Evolutionary conservation across 108 stramenopile species (phyloP).

Genomic region (Pseudonitzschia multiseries): DNA sequence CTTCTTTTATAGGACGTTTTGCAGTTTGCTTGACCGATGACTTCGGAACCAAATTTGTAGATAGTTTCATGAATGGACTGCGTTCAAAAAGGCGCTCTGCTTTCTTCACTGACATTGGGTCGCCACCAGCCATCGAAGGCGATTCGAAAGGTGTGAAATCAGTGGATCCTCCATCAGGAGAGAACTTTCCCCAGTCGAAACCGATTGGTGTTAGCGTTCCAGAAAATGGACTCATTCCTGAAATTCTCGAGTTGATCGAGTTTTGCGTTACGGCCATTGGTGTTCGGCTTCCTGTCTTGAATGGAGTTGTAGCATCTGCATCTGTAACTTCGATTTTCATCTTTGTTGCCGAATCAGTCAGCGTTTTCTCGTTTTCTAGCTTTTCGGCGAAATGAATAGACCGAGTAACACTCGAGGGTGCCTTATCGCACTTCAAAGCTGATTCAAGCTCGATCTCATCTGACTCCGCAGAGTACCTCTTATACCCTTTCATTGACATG

Average conservation of each 20-base stretch:
- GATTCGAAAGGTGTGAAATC: conserved; percentile 36
- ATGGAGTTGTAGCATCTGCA: conserved; percentile 7
- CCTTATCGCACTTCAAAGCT: background rate
- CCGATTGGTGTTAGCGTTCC: conserved; percentile 35
- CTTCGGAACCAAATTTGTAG: conserved; percentile 24
- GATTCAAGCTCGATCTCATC: conserved; percentile 10
- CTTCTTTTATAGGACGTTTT: background rate
- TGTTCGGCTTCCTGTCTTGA: conserved; percentile 27
- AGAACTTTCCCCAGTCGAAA: conserved; percentile 36
- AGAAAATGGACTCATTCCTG: conserved; percentile 35
- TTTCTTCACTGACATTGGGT: conserved; percentile 12
- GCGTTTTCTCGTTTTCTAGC: conserved; percentile 2
- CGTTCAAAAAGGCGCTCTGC: background rate
- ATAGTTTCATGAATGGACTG: conserved; percentile 18
- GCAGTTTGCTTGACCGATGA: conserved; percentile 1
- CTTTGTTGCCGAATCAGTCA: conserved; percentile 18
- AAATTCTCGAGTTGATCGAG: conserved; percentile 21
- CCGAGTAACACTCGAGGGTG: conserved; percentile 3
- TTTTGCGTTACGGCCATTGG: conserved; percentile 29
- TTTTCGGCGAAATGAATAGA: conserved; percentile 41
- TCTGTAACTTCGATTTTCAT: conserved; percentile 7
- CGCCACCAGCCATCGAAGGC: conserved; percentile 6
- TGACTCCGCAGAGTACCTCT: conserved; percentile 3
- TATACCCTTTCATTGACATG: conserved; percentile 21
- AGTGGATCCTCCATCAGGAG: conserved; percentile 16